Base-by-base conservation (phyloP, 805 yeast genomes). In the Osmozyma mogii region DNA sequence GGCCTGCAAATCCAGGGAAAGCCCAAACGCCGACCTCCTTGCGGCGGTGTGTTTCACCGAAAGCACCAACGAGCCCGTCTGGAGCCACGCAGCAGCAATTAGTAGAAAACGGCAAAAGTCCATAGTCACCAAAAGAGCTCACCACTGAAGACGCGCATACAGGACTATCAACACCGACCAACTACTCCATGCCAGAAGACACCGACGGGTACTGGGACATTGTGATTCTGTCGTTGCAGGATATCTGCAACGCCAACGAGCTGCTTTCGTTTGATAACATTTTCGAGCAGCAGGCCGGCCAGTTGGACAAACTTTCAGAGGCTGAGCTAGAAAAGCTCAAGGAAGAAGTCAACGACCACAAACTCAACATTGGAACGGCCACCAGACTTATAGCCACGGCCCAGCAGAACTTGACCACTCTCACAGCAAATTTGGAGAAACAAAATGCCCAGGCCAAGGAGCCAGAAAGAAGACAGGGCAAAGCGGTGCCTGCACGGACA, bases 121-220 rank as follows among this genome's bases (percentile, higher is more conserved):
- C n/a, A n/a, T n/a, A n/a, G n/a, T n/a, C n/a, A n/a, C n/a, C n/a
- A n/a, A n/a, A n/a, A n/a, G n/a, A n/a, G n/a, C n/a, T n/a, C n/a
- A n/a, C n/a, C n/a, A n/a, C n/a, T n/a, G n/a, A n/a, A n/a, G n/a
- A n/a, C n/a, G n/a, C n/a, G n/a, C n/a, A n/a, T n/a, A n/a, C n/a
- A n/a, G n/a, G n/a, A n/a, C n/a, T n/a, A n/a, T n/a, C n/a, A n/a
- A n/a, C n/a, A n/a, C n/a, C n/a, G n/a, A n/a, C n/a, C n/a, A n/a
- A n/a, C n/a, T n/a, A 18, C 9, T 7, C n/a, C n/a, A n/a, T n/a
- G n/a, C n/a, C n/a, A n/a, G n/a, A 22, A 22, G 49, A 45, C 32
- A 68, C 71, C 63, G 78, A 72, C 15, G 75, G 79, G 1, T 68
- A 72, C 42, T 80, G 89, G 89, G 82, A 76, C 42, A 67, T 70